Percentiles rank a stretch among this genome's conserved stretches.
These are phyloP conservation scores for Termitomyces heimii DNA, from an alignment of 768 basidiomycete species.

Conservation along the genomic window DNA sequence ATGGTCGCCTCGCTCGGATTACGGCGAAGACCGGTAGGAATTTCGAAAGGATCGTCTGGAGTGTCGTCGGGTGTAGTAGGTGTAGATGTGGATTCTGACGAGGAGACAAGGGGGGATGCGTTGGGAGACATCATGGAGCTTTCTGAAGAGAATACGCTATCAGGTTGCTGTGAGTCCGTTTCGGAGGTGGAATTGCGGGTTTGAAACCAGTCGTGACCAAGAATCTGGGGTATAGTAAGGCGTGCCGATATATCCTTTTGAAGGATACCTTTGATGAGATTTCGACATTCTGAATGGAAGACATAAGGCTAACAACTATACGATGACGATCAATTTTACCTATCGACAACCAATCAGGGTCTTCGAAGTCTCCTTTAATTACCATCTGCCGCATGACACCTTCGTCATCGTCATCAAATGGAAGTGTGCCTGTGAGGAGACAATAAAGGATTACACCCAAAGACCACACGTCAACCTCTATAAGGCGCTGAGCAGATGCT, in stretches of 20 bases:
- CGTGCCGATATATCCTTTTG: conserved; percentile 73
- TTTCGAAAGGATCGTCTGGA: conserved; percentile 37
- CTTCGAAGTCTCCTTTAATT: conserved; percentile 80
- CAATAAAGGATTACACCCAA: conserved; percentile 89
- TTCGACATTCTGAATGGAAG: conserved; percentile 63
- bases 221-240: conserved; percentile 76
- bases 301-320: background rate
- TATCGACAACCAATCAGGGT: conserved; percentile 86
- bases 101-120: conserved; percentile 39
- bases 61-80: conserved; percentile 55
- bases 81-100: conserved; percentile 38
- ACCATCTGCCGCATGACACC: conserved; percentile 78
- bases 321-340: conserved; percentile 40
- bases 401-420: conserved; percentile 90
- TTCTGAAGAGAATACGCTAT: conserved; percentile 40
- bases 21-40: conserved; percentile 33
- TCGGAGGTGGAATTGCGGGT: conserved; percentile 28
- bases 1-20: conserved; percentile 58
- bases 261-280: conserved; percentile 74
- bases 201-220: conserved; percentile 84
- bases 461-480: conserved; percentile 96
- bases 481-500: conserved; percentile 9
- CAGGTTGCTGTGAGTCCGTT: conserved; percentile 20
- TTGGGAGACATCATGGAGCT: conserved; percentile 51
- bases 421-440: conserved; percentile 82